phyloP scores from a whole-genome alignment of 1,139 yeast genomes.

The Yamadazyma mexicana region DNA sequence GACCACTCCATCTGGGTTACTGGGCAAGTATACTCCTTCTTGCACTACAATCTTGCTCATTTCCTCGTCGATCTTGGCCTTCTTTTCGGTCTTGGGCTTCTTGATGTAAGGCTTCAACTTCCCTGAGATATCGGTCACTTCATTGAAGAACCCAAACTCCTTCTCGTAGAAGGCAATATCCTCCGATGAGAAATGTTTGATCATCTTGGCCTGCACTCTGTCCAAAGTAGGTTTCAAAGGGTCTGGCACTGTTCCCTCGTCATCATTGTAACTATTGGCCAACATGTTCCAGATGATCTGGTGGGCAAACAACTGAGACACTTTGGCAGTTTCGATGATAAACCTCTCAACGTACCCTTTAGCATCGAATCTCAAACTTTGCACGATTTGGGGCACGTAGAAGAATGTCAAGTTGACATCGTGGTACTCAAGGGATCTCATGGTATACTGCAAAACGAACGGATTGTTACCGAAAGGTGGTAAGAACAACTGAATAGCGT shows the following conservation, averaged over 20 bases:
- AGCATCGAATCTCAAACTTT: constrained; percentile 77
- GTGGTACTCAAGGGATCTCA: constrained; percentile 86
- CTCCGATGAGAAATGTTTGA: constrained; percentile 54
- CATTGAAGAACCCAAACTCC: constrained; percentile 88
- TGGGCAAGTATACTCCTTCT: constrained; percentile 89
- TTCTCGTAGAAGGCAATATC: constrained; percentile 72
- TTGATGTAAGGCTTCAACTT: constrained; percentile 91
- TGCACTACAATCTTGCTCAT: constrained; percentile 78
- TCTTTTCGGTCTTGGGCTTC: constrained; percentile 94
- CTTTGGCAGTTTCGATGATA: constrained; percentile 88
- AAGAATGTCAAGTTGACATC: constrained; percentile 90
- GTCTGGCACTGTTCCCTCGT: constrained; percentile 79
- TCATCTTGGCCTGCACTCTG: constrained; percentile 67
- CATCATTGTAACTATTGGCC: constrained; percentile 91
- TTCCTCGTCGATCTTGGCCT: constrained; percentile 93
- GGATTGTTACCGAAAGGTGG: constrained; percentile 75
- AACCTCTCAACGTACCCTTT: constrained; percentile 86
- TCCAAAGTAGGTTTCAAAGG: constrained; percentile 81
- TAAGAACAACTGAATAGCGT: constrained; percentile 79
- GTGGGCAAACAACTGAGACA: constrained; percentile 90
- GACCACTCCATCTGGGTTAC: constrained; percentile 95
- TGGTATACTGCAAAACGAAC: constrained; percentile 76
- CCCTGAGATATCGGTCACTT: constrained; percentile 91
- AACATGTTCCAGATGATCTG: constrained; percentile 98
- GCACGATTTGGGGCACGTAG: constrained; percentile 97